These are phyloP conservation scores for Erythrophleum fordii DNA, from an alignment of 306 rosid species.

Conservation along the genomic window DNA sequence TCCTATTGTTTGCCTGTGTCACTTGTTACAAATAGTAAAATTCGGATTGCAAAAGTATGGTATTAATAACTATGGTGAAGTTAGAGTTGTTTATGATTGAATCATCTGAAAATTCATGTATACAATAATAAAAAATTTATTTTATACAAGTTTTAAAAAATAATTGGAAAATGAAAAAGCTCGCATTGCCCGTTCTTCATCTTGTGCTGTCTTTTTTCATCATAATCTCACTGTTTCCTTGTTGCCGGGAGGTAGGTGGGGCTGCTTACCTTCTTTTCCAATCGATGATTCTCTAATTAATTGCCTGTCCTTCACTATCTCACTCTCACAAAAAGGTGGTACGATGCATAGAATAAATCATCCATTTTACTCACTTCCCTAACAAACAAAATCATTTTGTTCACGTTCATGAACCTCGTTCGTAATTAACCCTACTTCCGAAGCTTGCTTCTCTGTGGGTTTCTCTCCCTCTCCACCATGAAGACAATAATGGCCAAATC, in stretches of 20 bases:
- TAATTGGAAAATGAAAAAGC: too few relatives aligned
- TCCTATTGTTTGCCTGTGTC: too few relatives aligned
- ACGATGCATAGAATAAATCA: conserved; percentile 31
- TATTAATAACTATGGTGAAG: too few relatives aligned
- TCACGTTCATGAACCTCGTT: conserved; percentile 5
- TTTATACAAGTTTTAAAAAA: too few relatives aligned
- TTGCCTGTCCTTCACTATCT: conserved; percentile 38
- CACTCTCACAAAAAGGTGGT: neutral
- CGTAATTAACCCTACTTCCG: neutral
- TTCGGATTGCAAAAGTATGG: too few relatives aligned
- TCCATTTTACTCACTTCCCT: neutral
- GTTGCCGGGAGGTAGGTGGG: conserved; percentile 58
- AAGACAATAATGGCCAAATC: conserved; percentile 76
- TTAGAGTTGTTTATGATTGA: too few relatives aligned
- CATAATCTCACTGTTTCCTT: conserved; percentile 26
- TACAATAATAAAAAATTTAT: too few relatives aligned
- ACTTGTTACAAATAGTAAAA: too few relatives aligned
- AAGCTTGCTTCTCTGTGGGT: neutral
- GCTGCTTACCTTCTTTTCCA: conserved; percentile 71
- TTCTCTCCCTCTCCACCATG: conserved; percentile 34
- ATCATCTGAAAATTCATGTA: too few relatives aligned
- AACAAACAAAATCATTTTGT: neutral
- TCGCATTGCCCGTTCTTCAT: too few relatives aligned
- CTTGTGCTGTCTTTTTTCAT: neutral
- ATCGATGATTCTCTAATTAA: neutral